Evolutionary conservation across 2,329 filamentous ascomycete species (phyloP).

Genomic region (Lasiodiplodia hormozganensis): DNA sequence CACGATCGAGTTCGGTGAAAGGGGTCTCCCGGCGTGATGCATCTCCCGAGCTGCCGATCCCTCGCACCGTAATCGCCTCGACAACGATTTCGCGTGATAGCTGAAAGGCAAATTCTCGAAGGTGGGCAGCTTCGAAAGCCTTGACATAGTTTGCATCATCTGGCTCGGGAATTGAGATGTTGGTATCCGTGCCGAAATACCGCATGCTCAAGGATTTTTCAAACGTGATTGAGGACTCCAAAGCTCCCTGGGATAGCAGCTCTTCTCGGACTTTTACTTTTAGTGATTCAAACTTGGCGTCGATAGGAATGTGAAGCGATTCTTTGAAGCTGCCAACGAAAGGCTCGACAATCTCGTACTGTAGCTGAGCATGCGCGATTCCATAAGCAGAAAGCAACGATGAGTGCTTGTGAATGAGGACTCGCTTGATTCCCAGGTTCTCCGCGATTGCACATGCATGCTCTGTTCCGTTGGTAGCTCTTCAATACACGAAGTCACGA

Average conservation of each 20-base stretch:
- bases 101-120: conserved; percentile 53
- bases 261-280: conserved; percentile 46
- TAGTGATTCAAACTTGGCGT: conserved; percentile 33
- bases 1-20: no score
- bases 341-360: conserved; percentile 59
- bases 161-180: conserved; percentile 50
- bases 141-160: conserved; percentile 42
- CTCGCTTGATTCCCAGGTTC: conserved; percentile 52
- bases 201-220: conserved; percentile 54
- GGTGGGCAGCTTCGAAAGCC: conserved; percentile 47
- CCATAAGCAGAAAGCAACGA: conserved; percentile 51
- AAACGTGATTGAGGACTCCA: no score
- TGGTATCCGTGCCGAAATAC: conserved; percentile 53
- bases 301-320: conserved; percentile 36
- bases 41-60: conserved; percentile 5
- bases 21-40: no score
- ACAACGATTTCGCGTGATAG: conserved; percentile 45
- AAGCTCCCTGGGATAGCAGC: conserved; percentile 70
- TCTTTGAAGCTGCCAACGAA: no score
- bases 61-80: conserved; percentile 15
- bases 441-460: conserved; percentile 54
- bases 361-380: no score
- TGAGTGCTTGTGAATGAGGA: conserved; percentile 55
- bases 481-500: no score
- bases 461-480: background rate